These are phyloP conservation scores for Fusarium napiforme DNA, from an alignment of 2,329 filamentous ascomycete species.

Conservation along the genomic window DNA sequence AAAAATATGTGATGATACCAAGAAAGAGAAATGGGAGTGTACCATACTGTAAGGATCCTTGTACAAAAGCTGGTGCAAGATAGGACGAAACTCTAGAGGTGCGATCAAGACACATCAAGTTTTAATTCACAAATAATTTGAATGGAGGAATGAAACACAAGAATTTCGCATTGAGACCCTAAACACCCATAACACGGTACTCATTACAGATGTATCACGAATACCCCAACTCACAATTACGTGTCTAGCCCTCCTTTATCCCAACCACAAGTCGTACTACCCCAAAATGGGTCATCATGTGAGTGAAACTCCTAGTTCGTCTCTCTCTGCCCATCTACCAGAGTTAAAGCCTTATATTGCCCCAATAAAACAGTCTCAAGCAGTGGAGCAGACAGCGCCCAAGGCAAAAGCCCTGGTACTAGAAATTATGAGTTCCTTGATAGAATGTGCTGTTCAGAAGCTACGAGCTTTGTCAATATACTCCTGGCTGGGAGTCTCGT, in stretches of 20 bases:
- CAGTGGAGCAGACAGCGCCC: neutral
- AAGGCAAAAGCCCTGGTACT: neutral
- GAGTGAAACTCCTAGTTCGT: neutral
- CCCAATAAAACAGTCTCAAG: neutral
- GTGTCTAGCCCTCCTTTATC: slow-evolving; percentile 9
- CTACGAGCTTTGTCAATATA: slow-evolving; percentile 75
- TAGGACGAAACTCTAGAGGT: slow-evolving; percentile 7
- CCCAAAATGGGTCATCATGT: slow-evolving; percentile 5
- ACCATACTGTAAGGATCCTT: slow-evolving; percentile 48
- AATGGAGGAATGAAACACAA: neutral
- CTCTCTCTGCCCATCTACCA: neutral
- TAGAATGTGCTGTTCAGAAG: slow-evolving; percentile 46
- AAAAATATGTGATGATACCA: slow-evolving; percentile 1
- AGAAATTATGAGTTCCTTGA: neutral
- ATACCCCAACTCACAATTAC: slow-evolving; percentile 32
- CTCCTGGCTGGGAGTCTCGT: slow-evolving; percentile 76
- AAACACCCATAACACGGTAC: slow-evolving; percentile 11
- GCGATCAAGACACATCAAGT: slow-evolving; percentile 6
- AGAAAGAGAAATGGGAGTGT: slow-evolving; percentile 30
- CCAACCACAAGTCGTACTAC: slow-evolving; percentile 7
- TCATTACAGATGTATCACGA: slow-evolving; percentile 19
- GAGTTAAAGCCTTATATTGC: neutral
- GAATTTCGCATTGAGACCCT: neutral
- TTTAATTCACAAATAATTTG: neutral
- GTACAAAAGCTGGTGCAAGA: slow-evolving; percentile 36